A percentile compares a stretch with the other conserved stretches of the same genome.
phyloP scores from a whole-genome alignment of 1,139 yeast genomes.

The Torulaspora globosa region DNA sequence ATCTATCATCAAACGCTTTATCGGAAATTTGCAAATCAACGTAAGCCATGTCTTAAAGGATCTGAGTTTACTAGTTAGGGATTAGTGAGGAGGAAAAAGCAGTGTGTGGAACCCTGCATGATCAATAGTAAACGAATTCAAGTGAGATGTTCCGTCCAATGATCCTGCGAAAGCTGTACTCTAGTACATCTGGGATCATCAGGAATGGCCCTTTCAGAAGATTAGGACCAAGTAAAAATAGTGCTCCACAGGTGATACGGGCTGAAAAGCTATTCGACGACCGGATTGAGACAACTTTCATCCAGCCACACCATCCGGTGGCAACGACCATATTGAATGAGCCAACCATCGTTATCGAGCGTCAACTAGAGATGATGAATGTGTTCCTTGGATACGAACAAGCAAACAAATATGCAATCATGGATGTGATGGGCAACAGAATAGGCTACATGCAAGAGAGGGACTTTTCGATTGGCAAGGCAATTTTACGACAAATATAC shows the following conservation, averaged over 20 bases:
- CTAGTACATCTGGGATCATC: constrained; percentile 5
- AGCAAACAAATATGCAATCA: constrained; percentile 70
- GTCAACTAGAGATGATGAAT: constrained; percentile 85
- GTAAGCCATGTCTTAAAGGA: neutral
- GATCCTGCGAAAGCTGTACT: constrained; percentile 9
- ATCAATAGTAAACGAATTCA: neutral
- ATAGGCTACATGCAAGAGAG: constrained; percentile 81
- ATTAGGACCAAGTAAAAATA: neutral
- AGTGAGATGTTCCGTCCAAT: neutral
- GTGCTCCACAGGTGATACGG: neutral
- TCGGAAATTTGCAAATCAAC: too few species aligned
- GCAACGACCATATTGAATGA: constrained; percentile 50
- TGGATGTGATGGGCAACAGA: constrained; percentile 68
- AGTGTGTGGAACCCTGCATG: neutral
- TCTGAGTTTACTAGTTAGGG: neutral
- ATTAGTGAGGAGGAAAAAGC: neutral
- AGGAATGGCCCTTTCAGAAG: constrained; percentile 17
- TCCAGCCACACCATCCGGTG: constrained; percentile 23
- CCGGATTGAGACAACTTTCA: constrained; percentile 12
- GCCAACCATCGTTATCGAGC: constrained; percentile 81
- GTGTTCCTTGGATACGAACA: constrained; percentile 86
- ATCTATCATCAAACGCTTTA: neutral
- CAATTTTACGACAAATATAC: constrained; percentile 74
- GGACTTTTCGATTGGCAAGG: constrained; percentile 65
- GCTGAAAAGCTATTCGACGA: neutral